Evolutionary conservation across 768 basidiomycete species (phyloP).

Genomic region (Lactarius pseudohatsudake): DNA sequence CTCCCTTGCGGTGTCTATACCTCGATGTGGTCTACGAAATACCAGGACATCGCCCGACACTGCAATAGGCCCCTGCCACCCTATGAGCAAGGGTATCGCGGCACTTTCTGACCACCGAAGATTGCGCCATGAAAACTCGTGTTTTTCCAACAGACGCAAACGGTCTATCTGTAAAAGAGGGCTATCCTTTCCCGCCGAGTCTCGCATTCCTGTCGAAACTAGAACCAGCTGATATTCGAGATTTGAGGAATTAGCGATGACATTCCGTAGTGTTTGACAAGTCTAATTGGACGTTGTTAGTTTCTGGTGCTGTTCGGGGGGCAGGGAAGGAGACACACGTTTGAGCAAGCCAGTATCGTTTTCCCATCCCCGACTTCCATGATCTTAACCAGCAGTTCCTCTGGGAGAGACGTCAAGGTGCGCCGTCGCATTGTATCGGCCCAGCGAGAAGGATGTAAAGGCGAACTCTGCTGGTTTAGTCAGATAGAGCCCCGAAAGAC

Average conservation of each 20-base stretch:
- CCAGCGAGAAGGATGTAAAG: neutral
- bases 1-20: neutral
- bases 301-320: neutral
- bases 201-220: neutral
- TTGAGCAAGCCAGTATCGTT: neutral
- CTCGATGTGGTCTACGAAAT: neutral
- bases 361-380: neutral
- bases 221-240: neutral
- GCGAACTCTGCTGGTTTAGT: neutral
- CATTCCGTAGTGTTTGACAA: neutral
- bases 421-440: neutral
- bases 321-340: neutral
- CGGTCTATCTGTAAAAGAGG: constrained; percentile 1
- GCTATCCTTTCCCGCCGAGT: neutral
- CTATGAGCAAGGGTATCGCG: neutral
- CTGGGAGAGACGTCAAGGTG: neutral
- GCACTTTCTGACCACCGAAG: constrained; percentile 1
- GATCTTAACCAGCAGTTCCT: neutral
- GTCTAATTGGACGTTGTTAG: neutral
- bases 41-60: constrained; percentile 1
- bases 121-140: neutral
- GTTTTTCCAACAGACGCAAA: neutral
- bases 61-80: neutral
- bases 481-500: neutral
- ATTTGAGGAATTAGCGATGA: neutral